Evolutionary conservation across 2,329 filamentous ascomycete genomes (phyloP).

Genomic region (Drechslerella coelobrocha): DNA sequence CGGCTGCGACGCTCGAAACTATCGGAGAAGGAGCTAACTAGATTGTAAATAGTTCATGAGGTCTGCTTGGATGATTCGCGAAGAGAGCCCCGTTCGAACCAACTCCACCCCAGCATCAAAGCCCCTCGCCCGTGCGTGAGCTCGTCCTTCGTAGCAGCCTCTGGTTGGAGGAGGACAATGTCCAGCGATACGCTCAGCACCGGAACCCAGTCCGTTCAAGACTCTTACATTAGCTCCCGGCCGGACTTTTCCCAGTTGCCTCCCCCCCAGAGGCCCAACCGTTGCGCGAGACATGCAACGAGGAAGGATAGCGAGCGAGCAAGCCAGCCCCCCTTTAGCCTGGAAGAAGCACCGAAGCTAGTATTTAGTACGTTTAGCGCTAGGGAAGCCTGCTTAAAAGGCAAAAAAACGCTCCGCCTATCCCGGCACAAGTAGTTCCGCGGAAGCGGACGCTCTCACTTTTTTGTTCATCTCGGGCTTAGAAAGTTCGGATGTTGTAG

Average conservation of each 20-base stretch:
- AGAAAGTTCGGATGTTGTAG: constrained; percentile 2
- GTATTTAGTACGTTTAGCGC: neutral
- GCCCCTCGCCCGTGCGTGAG: constrained; percentile 37
- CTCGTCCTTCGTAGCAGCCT: constrained; percentile 15
- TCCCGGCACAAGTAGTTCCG: constrained; percentile 39
- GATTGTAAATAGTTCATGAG: neutral
- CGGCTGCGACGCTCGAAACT: constrained; percentile 4
- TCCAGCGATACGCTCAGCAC: constrained; percentile 18
- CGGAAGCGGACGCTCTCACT: constrained; percentile 8
- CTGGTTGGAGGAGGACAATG: neutral
- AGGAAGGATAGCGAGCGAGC: neutral
- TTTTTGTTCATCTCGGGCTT: constrained; percentile 14
- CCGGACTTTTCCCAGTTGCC: constrained; percentile 6
- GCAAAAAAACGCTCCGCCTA: constrained; percentile 49
- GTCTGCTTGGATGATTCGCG: constrained; percentile 14
- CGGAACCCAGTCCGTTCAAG: constrained; percentile 17
- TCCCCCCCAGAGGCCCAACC: constrained; percentile 19
- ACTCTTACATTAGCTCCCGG: constrained; percentile 15
- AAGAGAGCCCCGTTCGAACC: constrained; percentile 25
- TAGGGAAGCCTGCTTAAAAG: constrained; percentile 6
- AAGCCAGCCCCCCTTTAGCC: neutral
- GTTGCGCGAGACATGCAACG: constrained; percentile 33
- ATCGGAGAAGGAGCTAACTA: neutral
- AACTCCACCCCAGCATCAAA: constrained; percentile 42
- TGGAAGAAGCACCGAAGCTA: neutral